Evolutionary conservation across 495 filamentous ascomycete genomes (phyloP).

Genomic region (Chaetomidium leptoderma): DNA sequence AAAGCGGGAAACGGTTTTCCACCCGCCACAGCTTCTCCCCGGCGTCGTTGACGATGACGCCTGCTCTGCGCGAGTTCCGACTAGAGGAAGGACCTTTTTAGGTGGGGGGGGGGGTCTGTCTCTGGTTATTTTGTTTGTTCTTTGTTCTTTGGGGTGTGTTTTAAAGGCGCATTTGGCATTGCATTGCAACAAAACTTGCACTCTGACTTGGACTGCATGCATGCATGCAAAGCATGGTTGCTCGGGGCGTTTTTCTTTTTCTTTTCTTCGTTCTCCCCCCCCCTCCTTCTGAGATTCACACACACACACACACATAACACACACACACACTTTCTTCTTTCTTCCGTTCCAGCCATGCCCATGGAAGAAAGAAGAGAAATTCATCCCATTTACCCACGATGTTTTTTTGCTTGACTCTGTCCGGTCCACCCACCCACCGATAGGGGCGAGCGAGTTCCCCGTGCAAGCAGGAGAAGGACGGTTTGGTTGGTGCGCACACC

Average conservation of each 20-base stretch:
- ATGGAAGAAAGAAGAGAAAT: not conserved
- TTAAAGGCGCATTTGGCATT: too few relatives aligned
- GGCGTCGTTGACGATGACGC: too few relatives aligned
- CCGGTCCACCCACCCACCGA: too few relatives aligned
- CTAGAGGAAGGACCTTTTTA: too few relatives aligned
- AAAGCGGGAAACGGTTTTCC: not conserved
- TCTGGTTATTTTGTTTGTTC: too few relatives aligned
- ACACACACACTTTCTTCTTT: not conserved
- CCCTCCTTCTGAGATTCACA: slow-evolving; percentile 12
- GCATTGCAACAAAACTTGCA: not conserved
- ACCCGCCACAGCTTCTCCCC: not conserved
- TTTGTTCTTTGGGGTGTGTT: too few relatives aligned
- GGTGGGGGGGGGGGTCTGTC: too few relatives aligned
- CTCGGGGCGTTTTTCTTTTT: too few relatives aligned
- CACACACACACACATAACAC: not conserved
- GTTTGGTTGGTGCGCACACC: too few relatives aligned
- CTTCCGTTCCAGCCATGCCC: not conserved
- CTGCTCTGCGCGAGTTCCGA: too few relatives aligned
- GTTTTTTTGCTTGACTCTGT: not conserved
- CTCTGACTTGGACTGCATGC: not conserved
- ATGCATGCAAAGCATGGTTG: slow-evolving; percentile 20
- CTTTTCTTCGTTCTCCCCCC: too few relatives aligned
- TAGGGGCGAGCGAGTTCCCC: not conserved
- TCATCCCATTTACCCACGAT: not conserved
- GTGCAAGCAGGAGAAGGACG: not conserved